Evolutionary conservation across 208 protist genomes (phyloP), one percentile per base, ranked within the genome.

Genomic region (Balamuthia mandrillaris): DNA sequence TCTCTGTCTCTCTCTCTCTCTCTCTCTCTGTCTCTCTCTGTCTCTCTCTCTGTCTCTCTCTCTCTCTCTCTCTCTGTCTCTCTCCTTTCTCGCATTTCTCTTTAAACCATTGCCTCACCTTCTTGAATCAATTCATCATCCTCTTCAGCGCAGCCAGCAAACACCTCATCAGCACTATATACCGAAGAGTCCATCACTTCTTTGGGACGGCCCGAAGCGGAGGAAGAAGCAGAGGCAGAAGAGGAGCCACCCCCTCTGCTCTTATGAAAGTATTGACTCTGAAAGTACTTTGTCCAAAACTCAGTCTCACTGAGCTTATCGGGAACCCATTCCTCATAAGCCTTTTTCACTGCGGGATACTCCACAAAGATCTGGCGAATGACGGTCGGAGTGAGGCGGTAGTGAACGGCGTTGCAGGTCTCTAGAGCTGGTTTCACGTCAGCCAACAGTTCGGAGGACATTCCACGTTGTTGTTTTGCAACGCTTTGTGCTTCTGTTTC

Each of bases 251-350:
- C 12, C 58, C 16, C 18, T 5, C 21, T 31, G 65, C n/a, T 31
- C 21, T 41, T 21, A 18, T 75, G 42, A 47, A 75, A 75, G 65
- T 75, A 51, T 27, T 75, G 41, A 41, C 37, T 51, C 65, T 75
- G 65, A 41, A 75, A 75, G n/a, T 75, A 75, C 65, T 75, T 75
- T 2, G 65, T 75, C 65, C 65, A 75, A 31, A 75, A 75, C 18
- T 75, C 27, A 21, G 49, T 51, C 65, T 75, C 65, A 16, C 3
- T 52, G 37, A 75, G 24, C 42, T 75, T 75, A 14, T 39, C 27
- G 2, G 65, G 65, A 21, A 75, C 65, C 65, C 65, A 75, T 31
- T 75, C 65, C 35, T 51, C 65, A 47, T 39, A 75, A 1, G 65
- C 65, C 42, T 75, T 44, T 41, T 75, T 75, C 12, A 75, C 65